Conservation (phyloP, 2,329 filamentous ascomycete genomes). For the Niveomyces coronatus region DNA sequence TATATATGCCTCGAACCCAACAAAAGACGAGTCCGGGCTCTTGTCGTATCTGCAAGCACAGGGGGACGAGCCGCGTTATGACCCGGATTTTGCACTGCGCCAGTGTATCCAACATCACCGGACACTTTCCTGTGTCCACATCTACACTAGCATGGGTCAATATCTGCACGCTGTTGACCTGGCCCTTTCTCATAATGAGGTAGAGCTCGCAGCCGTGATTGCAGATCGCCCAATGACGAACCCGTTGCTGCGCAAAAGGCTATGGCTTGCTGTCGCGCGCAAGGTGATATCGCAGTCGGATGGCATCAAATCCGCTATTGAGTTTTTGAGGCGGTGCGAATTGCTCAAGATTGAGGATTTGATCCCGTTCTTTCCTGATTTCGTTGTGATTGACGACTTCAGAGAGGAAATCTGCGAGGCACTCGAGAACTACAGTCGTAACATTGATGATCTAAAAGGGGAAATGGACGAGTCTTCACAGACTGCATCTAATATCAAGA, state of each 20-base stretch:
- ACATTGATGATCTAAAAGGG: slow-evolving; percentile 76
- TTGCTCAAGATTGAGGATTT: slow-evolving; percentile 90
- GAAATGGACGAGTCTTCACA: slow-evolving; percentile 94
- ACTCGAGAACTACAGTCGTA: slow-evolving; percentile 83
- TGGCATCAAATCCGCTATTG: slow-evolving; percentile 86
- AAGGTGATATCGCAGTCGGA: slow-evolving; percentile 82
- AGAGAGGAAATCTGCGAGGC: slow-evolving; percentile 95
- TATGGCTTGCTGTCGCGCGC: slow-evolving; percentile 91
- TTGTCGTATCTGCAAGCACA: slow-evolving; percentile 86
- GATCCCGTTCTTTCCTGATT: slow-evolving; percentile 97
- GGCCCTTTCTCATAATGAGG: slow-evolving; percentile 77
- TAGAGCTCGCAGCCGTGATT: slow-evolving; percentile 81
- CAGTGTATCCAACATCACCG: slow-evolving; percentile 91
- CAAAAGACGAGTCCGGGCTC: slow-evolving; percentile 73
- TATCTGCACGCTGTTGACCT: slow-evolving; percentile 89
- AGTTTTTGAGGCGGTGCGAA: slow-evolving; percentile 85
- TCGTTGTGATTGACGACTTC: slow-evolving; percentile 97
- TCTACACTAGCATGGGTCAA: slow-evolving; percentile 94
- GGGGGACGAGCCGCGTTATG: slow-evolving; percentile 76
- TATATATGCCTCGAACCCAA: slow-evolving; percentile 81
- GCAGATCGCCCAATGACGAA: slow-evolving; percentile 77
- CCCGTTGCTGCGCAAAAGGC: slow-evolving; percentile 73
- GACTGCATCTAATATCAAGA: slow-evolving; percentile 83
- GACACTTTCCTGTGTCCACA: slow-evolving; percentile 90
- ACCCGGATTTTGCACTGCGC: slow-evolving; percentile 90